phyloP scores from a whole-genome alignment of 2,329 filamentous ascomycete genomes.

The Aspergillus fischeri region DNA sequence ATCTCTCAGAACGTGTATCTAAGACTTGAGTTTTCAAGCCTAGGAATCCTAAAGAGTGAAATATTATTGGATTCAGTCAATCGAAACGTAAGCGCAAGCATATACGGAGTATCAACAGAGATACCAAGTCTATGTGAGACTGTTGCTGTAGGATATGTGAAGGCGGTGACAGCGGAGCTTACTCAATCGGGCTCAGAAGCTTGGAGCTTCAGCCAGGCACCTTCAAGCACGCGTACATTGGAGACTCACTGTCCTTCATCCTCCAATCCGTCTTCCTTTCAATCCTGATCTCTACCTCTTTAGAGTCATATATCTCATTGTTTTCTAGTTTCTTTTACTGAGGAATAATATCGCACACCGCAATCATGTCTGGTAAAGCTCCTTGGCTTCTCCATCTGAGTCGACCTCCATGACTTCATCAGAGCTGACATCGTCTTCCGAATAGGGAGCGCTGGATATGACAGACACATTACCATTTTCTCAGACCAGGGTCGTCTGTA shows the following conservation, averaged over 20 bases:
- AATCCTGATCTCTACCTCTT: constrained; percentile 5
- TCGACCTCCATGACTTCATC: constrained; percentile 27
- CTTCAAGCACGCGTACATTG: constrained; percentile 32
- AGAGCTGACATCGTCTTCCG: constrained; percentile 23
- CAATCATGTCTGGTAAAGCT: constrained; percentile 44
- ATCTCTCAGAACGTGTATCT: background rate
- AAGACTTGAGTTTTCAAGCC: background rate
- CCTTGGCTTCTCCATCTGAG: constrained; percentile 6
- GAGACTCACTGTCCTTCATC: constrained; percentile 17
- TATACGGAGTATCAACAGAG: background rate
- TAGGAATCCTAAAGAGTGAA: background rate
- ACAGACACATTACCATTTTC: constrained; percentile 99
- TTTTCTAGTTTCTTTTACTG: constrained; percentile 5
- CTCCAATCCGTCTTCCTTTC: constrained; percentile 15
- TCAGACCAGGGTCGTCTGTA: constrained; percentile 97
- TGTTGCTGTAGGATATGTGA: constrained; percentile 4
- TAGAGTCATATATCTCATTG: constrained; percentile 2
- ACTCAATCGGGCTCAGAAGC: constrained; percentile 25
- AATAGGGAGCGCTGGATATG: constrained; percentile 80
- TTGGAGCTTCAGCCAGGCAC: constrained; percentile 34
- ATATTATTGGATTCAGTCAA: background rate
- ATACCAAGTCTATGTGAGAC: background rate
- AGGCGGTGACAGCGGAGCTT: constrained; percentile 32
- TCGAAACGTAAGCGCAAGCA: background rate
- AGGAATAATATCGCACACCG: constrained; percentile 12